Evolutionary conservation across 306 rosid genomes (phyloP), one percentile per base, ranked within the genome.

Genomic region (Vigna radiata): DNA sequence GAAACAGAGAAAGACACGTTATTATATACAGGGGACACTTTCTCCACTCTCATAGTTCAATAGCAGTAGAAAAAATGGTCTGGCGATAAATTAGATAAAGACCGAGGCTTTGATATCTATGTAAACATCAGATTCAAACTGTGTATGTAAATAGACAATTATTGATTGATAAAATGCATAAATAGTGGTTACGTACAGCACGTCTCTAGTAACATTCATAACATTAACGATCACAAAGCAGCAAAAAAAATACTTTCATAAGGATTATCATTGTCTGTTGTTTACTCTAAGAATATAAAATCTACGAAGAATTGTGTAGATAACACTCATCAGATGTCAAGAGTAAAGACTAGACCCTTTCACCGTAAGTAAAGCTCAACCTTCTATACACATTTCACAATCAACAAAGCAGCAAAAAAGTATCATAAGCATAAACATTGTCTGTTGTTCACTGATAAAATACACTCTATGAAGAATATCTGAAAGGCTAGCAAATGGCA

Each of bases 1-100:
- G 91, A 72, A 54, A 63, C 46, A 80, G 25, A 44, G 56, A 72
- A 41, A n/a, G 15, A 61, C 55, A 76, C 46, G 31, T 89, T 75
- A 82, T 75, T 72, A 79, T 55, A 75, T 19, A 71, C 33, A 41
- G 43, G 53, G 74, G 18, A 18, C 50, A 46, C 8, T 8, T 61
- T 61, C 6, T 31, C 8, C 16, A 31, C 31, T 14, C 5, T 25
- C 41, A 29, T 31, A 60, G 44, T 60, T 60, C 67, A 59, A 13
- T 12, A 6, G 14, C 41, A 27, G 65, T 5, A 27, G 12, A 31
- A 31, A 61, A 61, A 16, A 15, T 23, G 8, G 29, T 27, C 18
- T 29, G 18, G 7, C 66, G 6, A 29, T 29, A 27, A 27, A 13
- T 29, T 59, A 59, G 41, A 59, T 59, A 27, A 31, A 11, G 15